Base-by-base conservation (phyloP, 495 filamentous ascomycete species). In the Staphylotrichum tortipilum region DNA sequence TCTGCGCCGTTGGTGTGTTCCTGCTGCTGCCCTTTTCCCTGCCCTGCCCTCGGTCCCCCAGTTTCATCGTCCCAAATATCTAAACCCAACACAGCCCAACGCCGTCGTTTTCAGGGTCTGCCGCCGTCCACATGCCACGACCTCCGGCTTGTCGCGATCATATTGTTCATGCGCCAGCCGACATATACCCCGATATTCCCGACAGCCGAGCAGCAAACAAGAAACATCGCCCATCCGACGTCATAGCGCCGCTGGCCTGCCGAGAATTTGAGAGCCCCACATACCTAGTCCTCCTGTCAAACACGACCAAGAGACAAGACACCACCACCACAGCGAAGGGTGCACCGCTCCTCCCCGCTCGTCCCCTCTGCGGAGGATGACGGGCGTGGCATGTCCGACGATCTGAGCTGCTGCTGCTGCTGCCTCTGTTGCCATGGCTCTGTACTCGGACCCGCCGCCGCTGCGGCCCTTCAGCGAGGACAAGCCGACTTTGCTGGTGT, bases 401-500 rank as follows among this genome's bases (percentile, higher is more conserved):
- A 37, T 42, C 36, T 35, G 10, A 23, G n/a, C n/a, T n/a, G n/a
- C n/a, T n/a, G n/a, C n/a, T n/a, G n/a, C n/a, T n/a, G n/a, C n/a
- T n/a, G n/a, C n/a, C n/a, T n/a, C n/a, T 44, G 61, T 56, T 62
- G 68, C 54, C 50, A 77, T 76, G 72, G 49, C 73, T 45, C 63
- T 80, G 45, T 82, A 82, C 59, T 74, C 77, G 18, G 64, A 69
- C 10, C 79, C 83, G 8, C 85, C 86, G 39, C 71, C 75, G 44
- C 68, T 74, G 43, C 77, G 75, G 52, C 67, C 74, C 8, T 66
- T 69, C 60, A 54, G 69, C 60, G 60, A 82, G 24, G 76, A 87
- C 67, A 84, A 88, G 52, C 81, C 88, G 19, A 89, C 86, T 0
- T 75, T 98, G 34, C 73, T 96, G 45, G 88, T 92, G 58, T 90